Evolutionary conservation across 176 grass and related monocot species (phyloP), one percentile per base, ranked within the genome.

Genomic region (Dactylis glomerata): DNA sequence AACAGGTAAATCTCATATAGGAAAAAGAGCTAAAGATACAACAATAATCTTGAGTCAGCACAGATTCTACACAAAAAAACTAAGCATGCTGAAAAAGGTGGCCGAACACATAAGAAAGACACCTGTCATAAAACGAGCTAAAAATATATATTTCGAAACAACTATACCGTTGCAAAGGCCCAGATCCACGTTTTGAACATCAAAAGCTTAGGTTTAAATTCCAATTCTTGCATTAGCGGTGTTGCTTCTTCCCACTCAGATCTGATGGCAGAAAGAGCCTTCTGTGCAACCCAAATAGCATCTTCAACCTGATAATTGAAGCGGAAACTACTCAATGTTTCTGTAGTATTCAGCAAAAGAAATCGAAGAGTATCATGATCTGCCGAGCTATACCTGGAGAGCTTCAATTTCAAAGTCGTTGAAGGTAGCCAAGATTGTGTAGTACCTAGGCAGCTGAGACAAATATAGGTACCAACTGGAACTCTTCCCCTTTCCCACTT

Each of bases 181-280:
- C 93, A 98, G 65, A 95, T 71, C 93, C 96, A 98, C 0, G 96
- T 90, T 81, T 91, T 98, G 56, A 98, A 90, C 84, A 82, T 82
- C 77, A 95, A 77, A 79, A 94, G 78, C 72, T 87, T 88, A 74
- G 89, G 81, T 61, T 95, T 95, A 58, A 98, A 83, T 75, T 82
- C 65, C 75, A 98, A 56, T 81, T 85, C 78, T 88, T 92, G 79
- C 91, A 98, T 90, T 23, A 90, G 37, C 1, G 73, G 33, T 3
- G 49, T 34, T 32, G 91, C 85, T 58, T 77, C 68, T 87, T 85
- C 87, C 96, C 96, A 98, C 73, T 95, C 89, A 83, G 77, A 90
- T 84, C 82, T 89, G 79, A 92, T 40, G 16, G 73, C 81, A 37
- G 57, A 27, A 78, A 80, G 38, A 82, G 81, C 89, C 63, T 86